Evolutionary conservation across 1,139 yeast genomes (phyloP).

Genomic region (Pichia sp.): DNA sequence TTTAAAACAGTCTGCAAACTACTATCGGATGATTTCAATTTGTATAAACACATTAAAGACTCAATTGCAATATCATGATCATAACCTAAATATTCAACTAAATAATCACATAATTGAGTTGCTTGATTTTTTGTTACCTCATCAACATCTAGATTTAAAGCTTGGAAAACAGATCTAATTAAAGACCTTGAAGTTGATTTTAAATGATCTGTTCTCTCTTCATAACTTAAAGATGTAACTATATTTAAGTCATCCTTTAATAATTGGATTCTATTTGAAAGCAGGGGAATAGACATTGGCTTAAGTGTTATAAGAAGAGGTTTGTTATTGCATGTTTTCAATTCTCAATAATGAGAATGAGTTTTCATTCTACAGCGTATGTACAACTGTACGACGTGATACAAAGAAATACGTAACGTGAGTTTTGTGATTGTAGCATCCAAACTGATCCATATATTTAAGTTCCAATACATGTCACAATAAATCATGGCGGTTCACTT

Average conservation of each 20-base stretch:
- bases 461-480: too few species aligned
- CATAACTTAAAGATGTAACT: background rate
- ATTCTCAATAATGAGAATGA: too few species aligned
- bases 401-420: too few species aligned
- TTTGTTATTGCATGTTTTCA: too few species aligned
- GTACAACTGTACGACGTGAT: too few species aligned
- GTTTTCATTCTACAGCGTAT: too few species aligned
- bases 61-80: slow-evolving; percentile 7
- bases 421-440: too few species aligned
- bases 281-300: too few species aligned
- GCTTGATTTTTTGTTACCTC: background rate
- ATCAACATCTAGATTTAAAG: background rate
- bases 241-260: slow-evolving; percentile 3
- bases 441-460: too few species aligned
- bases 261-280: background rate
- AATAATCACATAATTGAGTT: background rate
- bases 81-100: slow-evolving; percentile 6
- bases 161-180: slow-evolving; percentile 1
- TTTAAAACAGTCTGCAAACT: background rate
- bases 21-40: background rate
- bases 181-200: slow-evolving; percentile 5
- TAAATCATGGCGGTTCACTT: too few species aligned
- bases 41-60: slow-evolving; percentile 5
- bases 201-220: slow-evolving; percentile 3
- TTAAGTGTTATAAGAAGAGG: too few species aligned